Base-by-base conservation (phyloP, 331 rosid species). In the Arachis monticola region DNA sequence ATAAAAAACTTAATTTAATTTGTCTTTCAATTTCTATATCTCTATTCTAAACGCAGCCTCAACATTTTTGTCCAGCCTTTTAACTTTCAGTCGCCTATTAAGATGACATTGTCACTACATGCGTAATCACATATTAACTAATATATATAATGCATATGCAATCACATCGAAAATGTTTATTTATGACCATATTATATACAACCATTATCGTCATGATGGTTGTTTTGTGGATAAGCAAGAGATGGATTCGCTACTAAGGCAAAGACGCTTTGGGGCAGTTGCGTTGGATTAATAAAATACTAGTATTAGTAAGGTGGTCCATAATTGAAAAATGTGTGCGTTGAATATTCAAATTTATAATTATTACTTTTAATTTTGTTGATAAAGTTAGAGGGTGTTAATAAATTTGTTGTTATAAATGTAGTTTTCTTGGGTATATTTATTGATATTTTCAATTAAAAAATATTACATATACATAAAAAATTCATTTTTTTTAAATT, bases 161-260 rank as follows among this genome's bases (percentile, higher is more conserved):
- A 31, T 10, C 31, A 50, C 55, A 11, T 50, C 9, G 3, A 8
- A 46, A 1, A 27, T 48, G 53, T 30, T 30, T 32, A 52, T 27
- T 32, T 57, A 50, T 42, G 44, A 13, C 27, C 32, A 10, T 48
- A 56, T 78, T 61, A 48, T n/a, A 48, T 41, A 77, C 13, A 48
- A 73, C 75, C 59, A 59, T 47, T 8, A 74, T 74, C 45, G 50
- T 72, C 45, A 56, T 72, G 74, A 78, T 86, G 83, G 68, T 76
- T 81, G 81, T 84, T 83, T 77, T 57, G 74, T 74, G 88, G 83
- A 78, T 89, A 84, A 87, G 88, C 93, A 86, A 75, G 61, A 80
- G 73, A 76, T 84, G 85, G 84, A 83, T 84, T 85, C 85, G 80
- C 61, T 67, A 75, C 10, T 68, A 82, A 85, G 88, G 72, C 82